These are phyloP conservation scores for Elongisporangium senticosum DNA, from an alignment of 352 stramenopile species.

Conservation along the genomic window DNA sequence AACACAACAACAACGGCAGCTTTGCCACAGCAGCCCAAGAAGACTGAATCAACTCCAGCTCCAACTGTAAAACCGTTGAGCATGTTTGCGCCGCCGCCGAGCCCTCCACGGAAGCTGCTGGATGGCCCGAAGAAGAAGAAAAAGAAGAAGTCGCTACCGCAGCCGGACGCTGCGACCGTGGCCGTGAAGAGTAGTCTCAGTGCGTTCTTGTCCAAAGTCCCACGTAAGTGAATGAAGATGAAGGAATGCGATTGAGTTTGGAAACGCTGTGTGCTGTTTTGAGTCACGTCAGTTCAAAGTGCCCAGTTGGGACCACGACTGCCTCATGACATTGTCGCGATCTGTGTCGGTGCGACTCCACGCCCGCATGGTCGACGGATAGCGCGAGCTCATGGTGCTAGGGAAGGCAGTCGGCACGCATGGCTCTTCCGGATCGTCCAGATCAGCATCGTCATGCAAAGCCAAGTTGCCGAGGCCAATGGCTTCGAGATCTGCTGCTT, in stretches of 20 bases:
- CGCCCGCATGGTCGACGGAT: conserved; percentile 40
- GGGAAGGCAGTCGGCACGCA: conserved; percentile 11
- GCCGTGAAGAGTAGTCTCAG: conserved; percentile 65
- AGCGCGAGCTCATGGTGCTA: conserved; percentile 16
- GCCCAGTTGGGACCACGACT: conserved; percentile 16
- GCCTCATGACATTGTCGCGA: conserved; percentile 7
- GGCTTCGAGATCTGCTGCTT: not conserved
- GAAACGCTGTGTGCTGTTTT: not conserved
- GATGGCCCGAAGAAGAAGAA: conserved; percentile 67
- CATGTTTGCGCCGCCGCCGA: conserved; percentile 45
- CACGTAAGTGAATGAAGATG: conserved; percentile 21
- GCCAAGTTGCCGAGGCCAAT: not conserved
- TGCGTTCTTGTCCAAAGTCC: conserved; percentile 56
- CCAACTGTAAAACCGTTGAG: conserved; percentile 15
- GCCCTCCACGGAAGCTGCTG: conserved; percentile 60
- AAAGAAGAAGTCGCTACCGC: conserved; percentile 38
- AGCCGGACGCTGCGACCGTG: conserved; percentile 21
- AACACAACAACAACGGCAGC: not conserved
- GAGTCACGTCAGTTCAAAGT: not conserved
- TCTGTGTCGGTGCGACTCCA: conserved; percentile 13
- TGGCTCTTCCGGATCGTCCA: no score
- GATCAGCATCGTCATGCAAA: not conserved
- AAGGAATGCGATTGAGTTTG: not conserved
- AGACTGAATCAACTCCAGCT: not conserved
- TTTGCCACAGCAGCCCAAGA: conserved; percentile 1